These are phyloP conservation scores for Apiotrichum mycotoxinovorans DNA, from an alignment of 1,284 basidiomycete species.

Conservation along the genomic window DNA sequence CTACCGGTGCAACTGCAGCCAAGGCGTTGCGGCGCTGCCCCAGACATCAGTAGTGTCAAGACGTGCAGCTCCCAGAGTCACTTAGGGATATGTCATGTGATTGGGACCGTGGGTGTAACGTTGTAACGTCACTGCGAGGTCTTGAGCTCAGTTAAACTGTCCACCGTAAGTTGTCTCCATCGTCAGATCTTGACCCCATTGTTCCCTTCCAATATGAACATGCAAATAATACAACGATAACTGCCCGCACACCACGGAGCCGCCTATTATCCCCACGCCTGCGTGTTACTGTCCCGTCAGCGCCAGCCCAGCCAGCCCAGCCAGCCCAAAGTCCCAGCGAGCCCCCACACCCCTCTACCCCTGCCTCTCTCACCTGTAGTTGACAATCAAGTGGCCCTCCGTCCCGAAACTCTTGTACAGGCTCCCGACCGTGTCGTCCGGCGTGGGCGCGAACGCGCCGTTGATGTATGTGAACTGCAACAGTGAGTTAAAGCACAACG, in stretches of 20 bases:
- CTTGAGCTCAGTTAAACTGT: too few relatives aligned
- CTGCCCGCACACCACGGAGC: background rate
- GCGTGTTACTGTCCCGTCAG: constrained; percentile 33
- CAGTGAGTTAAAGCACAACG: constrained; percentile 1
- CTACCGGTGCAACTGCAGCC: too few relatives aligned
- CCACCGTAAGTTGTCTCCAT: too few relatives aligned
- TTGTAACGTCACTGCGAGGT: too few relatives aligned
- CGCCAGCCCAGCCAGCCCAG: background rate
- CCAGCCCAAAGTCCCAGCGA: too few relatives aligned
- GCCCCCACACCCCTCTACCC: too few relatives aligned
- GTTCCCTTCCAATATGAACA: background rate
- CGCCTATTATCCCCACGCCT: constrained; percentile 41
- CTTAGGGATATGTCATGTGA: too few relatives aligned
- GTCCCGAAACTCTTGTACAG: constrained; percentile 82
- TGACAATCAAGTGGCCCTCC: constrained; percentile 89
- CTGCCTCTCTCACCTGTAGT: constrained; percentile 82
- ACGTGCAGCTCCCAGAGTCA: too few relatives aligned
- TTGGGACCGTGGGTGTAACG: too few relatives aligned
- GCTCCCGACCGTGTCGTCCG: constrained; percentile 88
- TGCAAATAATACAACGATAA: constrained; percentile 8
- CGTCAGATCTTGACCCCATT: background rate
- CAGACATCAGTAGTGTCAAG: too few relatives aligned
- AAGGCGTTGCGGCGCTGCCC: too few relatives aligned
- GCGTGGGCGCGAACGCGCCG: constrained; percentile 89
- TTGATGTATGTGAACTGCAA: constrained; percentile 95